Conservation (phyloP, 2,329 filamentous ascomycete genomes). For the Cladophialophora exuberans region DNA sequence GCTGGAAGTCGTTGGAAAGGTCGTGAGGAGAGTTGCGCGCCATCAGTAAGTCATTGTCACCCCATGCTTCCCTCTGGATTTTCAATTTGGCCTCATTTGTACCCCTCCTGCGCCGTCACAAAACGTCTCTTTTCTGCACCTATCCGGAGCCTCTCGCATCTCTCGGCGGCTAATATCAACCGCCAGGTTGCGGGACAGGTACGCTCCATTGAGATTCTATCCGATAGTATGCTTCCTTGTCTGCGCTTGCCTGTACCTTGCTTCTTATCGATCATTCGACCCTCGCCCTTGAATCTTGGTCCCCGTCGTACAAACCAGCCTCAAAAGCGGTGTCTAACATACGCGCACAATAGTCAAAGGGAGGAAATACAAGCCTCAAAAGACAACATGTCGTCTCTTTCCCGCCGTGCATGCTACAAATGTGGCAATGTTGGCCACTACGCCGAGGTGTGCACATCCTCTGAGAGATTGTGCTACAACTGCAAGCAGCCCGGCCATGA, state of each 20-base stretch:
- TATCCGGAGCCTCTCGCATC: constrained; percentile 22
- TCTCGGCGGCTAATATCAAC: constrained; percentile 18
- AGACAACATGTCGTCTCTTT: constrained; percentile 72
- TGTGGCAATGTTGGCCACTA: constrained; percentile 77
- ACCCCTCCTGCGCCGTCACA: constrained; percentile 13
- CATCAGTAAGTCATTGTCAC: constrained; percentile 24
- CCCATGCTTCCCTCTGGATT: background rate
- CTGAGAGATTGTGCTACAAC: constrained; percentile 99
- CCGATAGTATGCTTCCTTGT: constrained; percentile 19
- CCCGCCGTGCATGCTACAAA: constrained; percentile 80
- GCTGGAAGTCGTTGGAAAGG: constrained; percentile 34
- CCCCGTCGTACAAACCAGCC: background rate
- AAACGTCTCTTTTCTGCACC: constrained; percentile 18
- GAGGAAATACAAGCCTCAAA: constrained; percentile 12
- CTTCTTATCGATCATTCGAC: constrained; percentile 5
- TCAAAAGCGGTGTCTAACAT: constrained; percentile 18
- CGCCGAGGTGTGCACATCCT: constrained; percentile 91
- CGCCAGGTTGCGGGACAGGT: constrained; percentile 25
- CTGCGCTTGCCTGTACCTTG: background rate
- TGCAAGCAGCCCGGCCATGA: constrained; percentile 86
- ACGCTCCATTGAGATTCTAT: constrained; percentile 21
- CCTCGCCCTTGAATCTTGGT: too few relatives aligned
- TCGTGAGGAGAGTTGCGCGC: constrained; percentile 34
- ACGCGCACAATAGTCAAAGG: constrained; percentile 6
- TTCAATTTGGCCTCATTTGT: constrained; percentile 3